phyloP scores from a whole-genome alignment of 768 basidiomycete genomes.

The Lactifluus echinatus region DNA sequence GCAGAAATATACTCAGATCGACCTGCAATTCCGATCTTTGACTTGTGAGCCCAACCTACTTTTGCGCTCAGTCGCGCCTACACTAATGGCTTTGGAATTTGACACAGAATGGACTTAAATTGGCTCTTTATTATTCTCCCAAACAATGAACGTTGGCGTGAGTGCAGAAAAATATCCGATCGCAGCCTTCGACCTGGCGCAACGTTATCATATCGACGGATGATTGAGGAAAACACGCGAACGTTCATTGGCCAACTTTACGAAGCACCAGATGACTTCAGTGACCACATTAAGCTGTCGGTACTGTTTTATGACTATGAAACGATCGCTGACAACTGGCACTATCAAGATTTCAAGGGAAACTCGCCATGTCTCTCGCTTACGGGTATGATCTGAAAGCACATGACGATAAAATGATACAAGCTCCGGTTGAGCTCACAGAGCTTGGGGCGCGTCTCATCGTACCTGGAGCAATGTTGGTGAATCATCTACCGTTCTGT shows the following conservation, averaged over 20 bases:
- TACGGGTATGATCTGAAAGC: slow-evolving; percentile 6
- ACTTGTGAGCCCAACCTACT: neutral
- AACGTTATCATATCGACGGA: neutral
- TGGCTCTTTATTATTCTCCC: neutral
- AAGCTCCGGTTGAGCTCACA: neutral
- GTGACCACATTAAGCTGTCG: neutral
- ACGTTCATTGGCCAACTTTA: neutral
- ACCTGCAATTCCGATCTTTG: neutral
- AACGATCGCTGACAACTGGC: neutral
- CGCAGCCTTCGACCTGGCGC: slow-evolving; percentile 3
- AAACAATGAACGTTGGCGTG: neutral
- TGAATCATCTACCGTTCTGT: too few species aligned
- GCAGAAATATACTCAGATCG: slow-evolving; percentile 18
- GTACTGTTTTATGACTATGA: neutral
- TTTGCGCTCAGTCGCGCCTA: neutral
- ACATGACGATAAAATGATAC: neutral
- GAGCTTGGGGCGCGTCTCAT: neutral
- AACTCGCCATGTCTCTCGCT: neutral
- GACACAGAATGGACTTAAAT: neutral
- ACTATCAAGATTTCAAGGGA: neutral
- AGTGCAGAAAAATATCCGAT: neutral
- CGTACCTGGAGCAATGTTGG: slow-evolving; percentile 1
- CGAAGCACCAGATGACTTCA: neutral
- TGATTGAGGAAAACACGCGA: neutral
- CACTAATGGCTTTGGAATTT: neutral